phyloP scores from a whole-genome alignment of 352 stramenopile genomes.

The Thalassiosira pacifica region DNA sequence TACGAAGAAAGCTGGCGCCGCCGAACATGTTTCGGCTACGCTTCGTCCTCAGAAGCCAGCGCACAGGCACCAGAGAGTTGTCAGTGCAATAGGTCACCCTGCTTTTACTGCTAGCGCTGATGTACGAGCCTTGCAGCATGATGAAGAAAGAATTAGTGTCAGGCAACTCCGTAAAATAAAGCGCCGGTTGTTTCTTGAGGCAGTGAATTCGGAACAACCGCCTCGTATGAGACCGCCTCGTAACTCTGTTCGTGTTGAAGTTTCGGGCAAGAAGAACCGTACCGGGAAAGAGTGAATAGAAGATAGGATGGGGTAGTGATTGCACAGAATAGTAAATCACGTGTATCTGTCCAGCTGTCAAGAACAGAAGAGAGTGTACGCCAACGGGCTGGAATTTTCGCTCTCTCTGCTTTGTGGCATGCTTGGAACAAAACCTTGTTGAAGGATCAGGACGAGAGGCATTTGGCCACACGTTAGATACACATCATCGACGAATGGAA shows the following conservation, averaged over 20 bases:
- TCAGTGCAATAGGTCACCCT: not conserved
- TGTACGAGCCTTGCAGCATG: slow-evolving; percentile 4
- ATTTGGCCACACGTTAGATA: too few species aligned
- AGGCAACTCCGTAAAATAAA: slow-evolving; percentile 55
- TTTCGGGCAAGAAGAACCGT: slow-evolving; percentile 35
- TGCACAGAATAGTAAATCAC: slow-evolving; percentile 5
- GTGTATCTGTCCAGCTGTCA: slow-evolving; percentile 1
- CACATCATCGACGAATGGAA: too few species aligned
- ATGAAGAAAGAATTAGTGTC: slow-evolving; percentile 25
- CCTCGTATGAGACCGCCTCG: slow-evolving; percentile 4
- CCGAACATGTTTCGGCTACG: too few species aligned
- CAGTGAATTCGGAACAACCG: slow-evolving; percentile 33
- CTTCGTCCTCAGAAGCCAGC: not conserved
- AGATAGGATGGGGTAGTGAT: not conserved
- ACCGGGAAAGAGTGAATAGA: slow-evolving; percentile 35
- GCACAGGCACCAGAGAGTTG: not conserved
- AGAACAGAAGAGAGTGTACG: not conserved
- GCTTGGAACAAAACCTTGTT: not conserved
- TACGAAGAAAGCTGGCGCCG: not conserved
- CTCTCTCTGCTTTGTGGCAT: not conserved
- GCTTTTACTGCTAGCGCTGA: not conserved
- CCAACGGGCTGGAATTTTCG: not conserved
- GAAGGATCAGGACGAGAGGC: too few species aligned
- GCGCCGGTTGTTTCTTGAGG: slow-evolving; percentile 56
- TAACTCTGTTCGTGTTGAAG: slow-evolving; percentile 3